Evolutionary conservation across 2,329 filamentous ascomycete species (phyloP).

Genomic region (Diplocarpon rosae): DNA sequence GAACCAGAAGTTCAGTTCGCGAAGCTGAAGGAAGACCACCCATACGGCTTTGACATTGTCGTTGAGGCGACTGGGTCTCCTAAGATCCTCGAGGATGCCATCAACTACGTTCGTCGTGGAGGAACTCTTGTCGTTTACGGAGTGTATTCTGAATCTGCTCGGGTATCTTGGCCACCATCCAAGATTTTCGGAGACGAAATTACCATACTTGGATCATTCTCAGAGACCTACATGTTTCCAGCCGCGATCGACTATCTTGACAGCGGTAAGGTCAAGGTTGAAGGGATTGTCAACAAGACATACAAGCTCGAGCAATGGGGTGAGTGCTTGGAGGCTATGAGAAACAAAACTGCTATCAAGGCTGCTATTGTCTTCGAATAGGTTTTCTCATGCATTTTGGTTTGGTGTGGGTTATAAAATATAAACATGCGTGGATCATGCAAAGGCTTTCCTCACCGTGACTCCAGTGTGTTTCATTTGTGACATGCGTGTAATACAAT

Average conservation of each 20-base stretch:
- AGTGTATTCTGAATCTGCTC: slow-evolving; percentile 52
- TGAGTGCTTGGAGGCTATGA: slow-evolving; percentile 59
- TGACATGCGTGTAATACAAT: too few species aligned
- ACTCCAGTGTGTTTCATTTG: too few species aligned
- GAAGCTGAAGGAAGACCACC: slow-evolving; percentile 51
- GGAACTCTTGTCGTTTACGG: slow-evolving; percentile 58
- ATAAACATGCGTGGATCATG: too few species aligned
- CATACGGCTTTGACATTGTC: slow-evolving; percentile 64
- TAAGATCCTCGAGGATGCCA: slow-evolving; percentile 58
- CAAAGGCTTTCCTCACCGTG: too few species aligned
- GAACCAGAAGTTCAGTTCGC: slow-evolving; percentile 49
- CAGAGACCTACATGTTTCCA: slow-evolving; percentile 62
- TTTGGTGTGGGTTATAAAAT: too few species aligned
- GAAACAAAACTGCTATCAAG: slow-evolving; percentile 64
- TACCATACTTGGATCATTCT: slow-evolving; percentile 63
- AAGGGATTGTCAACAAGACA: slow-evolving; percentile 62
- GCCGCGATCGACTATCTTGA: slow-evolving; percentile 46
- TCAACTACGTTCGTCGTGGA: slow-evolving; percentile 55
- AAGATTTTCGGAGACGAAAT: slow-evolving; percentile 61
- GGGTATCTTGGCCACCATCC: slow-evolving; percentile 57
- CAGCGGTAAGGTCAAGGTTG: slow-evolving; percentile 48
- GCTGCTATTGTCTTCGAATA: slow-evolving; percentile 58
- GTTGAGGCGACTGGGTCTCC: slow-evolving; percentile 60
- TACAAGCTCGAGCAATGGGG: slow-evolving; percentile 65
- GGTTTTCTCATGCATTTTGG: neutral